phyloP scores from a whole-genome alignment of 2,329 filamentous ascomycete genomes.

The Verticillium nubilum region DNA sequence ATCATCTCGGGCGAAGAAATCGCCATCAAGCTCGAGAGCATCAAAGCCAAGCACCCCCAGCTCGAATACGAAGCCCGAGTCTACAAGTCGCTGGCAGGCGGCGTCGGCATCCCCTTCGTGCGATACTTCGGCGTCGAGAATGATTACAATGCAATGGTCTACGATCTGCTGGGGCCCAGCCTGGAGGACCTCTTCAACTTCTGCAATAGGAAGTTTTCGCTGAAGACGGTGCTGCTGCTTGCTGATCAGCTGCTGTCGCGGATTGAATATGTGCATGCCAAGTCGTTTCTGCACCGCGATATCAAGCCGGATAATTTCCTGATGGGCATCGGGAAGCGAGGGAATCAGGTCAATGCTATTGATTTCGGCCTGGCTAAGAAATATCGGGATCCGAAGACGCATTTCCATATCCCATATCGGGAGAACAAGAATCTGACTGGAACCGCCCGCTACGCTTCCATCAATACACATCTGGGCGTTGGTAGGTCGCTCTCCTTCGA shows the following conservation, averaged over 20 bases:
- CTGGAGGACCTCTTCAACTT: slow-evolving; percentile 99
- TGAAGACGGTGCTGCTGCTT: slow-evolving; percentile 95
- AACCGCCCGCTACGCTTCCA: slow-evolving; percentile 95
- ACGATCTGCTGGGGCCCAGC: slow-evolving; percentile 91
- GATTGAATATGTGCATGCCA: slow-evolving; percentile 99
- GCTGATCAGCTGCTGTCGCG: slow-evolving; percentile 98
- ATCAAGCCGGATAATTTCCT: slow-evolving; percentile 99
- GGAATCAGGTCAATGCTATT: slow-evolving; percentile 99
- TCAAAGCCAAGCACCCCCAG: slow-evolving; percentile 99
- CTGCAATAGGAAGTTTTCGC: slow-evolving; percentile 98
- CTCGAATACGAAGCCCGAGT: slow-evolving; percentile 98
- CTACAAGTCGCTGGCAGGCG: slow-evolving; percentile 83
- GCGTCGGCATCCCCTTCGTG: slow-evolving; percentile 96
- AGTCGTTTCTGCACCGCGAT: slow-evolving; percentile 98
- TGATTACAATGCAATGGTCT: slow-evolving; percentile 99
- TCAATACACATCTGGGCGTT: slow-evolving; percentile 97
- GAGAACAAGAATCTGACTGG: slow-evolving; percentile 99
- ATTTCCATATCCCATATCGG: slow-evolving; percentile 99
- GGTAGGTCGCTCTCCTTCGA: slow-evolving; percentile 37
- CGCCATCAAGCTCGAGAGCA: slow-evolving; percentile 98
- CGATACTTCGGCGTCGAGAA: slow-evolving; percentile 99
- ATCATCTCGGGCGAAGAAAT: slow-evolving; percentile 99
- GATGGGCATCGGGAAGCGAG: slow-evolving; percentile 98
- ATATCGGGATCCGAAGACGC: slow-evolving; percentile 98
- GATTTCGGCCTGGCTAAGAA: slow-evolving; percentile 99